Evolutionary conservation across 345 rosid genomes (phyloP).

Genomic region (Erodium maritimum): DNA sequence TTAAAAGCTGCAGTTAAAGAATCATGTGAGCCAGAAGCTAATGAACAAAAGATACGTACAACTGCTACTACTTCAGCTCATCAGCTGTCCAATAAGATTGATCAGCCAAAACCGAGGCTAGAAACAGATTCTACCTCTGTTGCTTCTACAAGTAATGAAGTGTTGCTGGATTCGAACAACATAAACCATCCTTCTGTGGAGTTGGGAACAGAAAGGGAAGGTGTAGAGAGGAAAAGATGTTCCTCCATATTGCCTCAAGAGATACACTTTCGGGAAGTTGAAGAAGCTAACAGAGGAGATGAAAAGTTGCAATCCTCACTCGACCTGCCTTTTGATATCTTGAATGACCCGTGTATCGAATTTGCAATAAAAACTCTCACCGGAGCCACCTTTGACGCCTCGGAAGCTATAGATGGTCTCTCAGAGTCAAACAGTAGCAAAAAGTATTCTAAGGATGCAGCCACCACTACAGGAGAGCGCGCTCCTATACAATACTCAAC

Average conservation of each 20-base stretch:
- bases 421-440: slow-evolving; percentile 22
- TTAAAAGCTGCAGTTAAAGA: slow-evolving; percentile 25
- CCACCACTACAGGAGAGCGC: no score
- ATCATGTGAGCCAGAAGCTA: slow-evolving; percentile 15
- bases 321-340: slow-evolving; percentile 56
- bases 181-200: neutral
- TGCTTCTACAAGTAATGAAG: slow-evolving; percentile 5
- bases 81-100: slow-evolving; percentile 5
- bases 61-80: slow-evolving; percentile 9
- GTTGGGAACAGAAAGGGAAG: slow-evolving; percentile 12
- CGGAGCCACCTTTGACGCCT: slow-evolving; percentile 38
- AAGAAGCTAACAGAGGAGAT: slow-evolving; percentile 11
- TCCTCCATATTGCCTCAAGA: slow-evolving; percentile 5
- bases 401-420: slow-evolving; percentile 19
- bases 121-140: slow-evolving; percentile 10
- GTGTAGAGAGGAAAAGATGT: slow-evolving; percentile 10
- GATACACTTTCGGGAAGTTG: slow-evolving; percentile 6
- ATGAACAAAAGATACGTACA: slow-evolving; percentile 12
- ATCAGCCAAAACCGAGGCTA: slow-evolving; percentile 10
- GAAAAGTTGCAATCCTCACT: slow-evolving; percentile 17
- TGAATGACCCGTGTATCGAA: slow-evolving; percentile 92
- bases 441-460: slow-evolving; percentile 3
- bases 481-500: neutral
- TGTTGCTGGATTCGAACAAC: neutral
- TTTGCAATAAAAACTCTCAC: slow-evolving; percentile 92